Percentiles rank a stretch among this genome's conserved stretches.
Evolutionary conservation across 306 rosid genomes (phyloP).

Genomic region (Pyrus pyrifolia): DNA sequence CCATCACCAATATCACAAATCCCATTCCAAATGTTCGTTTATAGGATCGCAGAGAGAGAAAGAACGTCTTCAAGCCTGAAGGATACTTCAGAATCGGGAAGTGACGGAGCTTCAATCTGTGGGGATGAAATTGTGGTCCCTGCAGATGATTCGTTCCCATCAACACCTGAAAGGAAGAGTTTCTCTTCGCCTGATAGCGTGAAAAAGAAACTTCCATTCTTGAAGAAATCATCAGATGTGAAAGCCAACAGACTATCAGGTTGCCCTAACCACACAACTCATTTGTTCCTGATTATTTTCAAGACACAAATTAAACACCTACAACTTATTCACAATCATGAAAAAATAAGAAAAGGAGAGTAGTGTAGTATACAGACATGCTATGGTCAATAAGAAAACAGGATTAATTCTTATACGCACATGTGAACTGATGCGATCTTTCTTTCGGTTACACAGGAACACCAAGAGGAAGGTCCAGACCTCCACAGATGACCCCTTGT

Average conservation of each 20-base stretch:
- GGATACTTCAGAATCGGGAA: constrained; percentile 74
- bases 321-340: background rate
- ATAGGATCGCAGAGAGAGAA: constrained; percentile 48
- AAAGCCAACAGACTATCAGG: constrained; percentile 48
- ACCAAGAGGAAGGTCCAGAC: constrained; percentile 52
- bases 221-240: constrained; percentile 39
- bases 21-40: constrained; percentile 83
- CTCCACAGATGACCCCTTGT: constrained; percentile 51
- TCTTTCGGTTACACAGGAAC: constrained; percentile 41
- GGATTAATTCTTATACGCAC: background rate
- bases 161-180: constrained; percentile 40
- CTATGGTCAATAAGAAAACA: background rate
- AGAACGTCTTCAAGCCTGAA: constrained; percentile 20
- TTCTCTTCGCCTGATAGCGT: constrained; percentile 25
- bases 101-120: constrained; percentile 60
- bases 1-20: constrained; percentile 36
- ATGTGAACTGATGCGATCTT: background rate
- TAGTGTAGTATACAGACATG: background rate
- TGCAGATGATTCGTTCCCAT: constrained; percentile 52
- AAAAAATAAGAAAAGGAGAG: background rate
- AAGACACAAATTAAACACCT: background rate
- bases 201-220: constrained; percentile 27
- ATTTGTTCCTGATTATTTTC: background rate
- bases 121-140: constrained; percentile 51
- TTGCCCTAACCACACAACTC: constrained; percentile 4